phyloP scores from a whole-genome alignment of 2,329 filamentous ascomycete species.

The Pyricularia pennisetigena region DNA sequence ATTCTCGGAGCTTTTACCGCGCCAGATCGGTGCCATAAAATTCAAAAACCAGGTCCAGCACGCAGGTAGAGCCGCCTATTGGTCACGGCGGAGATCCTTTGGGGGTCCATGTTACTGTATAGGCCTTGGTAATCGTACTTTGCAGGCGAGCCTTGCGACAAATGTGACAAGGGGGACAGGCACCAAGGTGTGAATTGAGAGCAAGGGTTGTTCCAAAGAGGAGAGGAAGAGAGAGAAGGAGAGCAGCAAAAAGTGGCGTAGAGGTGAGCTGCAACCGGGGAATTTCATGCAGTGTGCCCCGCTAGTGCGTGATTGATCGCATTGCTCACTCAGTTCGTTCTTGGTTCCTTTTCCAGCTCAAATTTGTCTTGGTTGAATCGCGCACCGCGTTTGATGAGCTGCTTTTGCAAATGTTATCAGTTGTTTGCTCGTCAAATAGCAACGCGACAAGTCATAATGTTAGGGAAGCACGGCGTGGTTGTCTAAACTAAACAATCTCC shows the following conservation, averaged over 20 bases:
- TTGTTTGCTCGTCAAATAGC: neutral
- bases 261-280: neutral
- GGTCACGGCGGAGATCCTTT: neutral
- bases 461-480: neutral
- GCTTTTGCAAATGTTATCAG: neutral
- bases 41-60: neutral
- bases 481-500: neutral
- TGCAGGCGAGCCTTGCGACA: neutral
- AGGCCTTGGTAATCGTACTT: neutral
- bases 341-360: neutral
- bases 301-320: neutral
- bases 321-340: neutral
- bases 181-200: neutral
- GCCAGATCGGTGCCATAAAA: neutral
- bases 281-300: neutral
- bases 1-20: neutral
- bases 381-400: neutral
- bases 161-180: neutral
- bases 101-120: neutral
- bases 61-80: neutral
- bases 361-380: neutral
- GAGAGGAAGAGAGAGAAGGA: neutral
- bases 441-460: neutral
- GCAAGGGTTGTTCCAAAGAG: neutral
- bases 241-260: neutral